Evolutionary conservation across 768 basidiomycete species (phyloP).

Genomic region (Tylopilus cervinicoccineus): DNA sequence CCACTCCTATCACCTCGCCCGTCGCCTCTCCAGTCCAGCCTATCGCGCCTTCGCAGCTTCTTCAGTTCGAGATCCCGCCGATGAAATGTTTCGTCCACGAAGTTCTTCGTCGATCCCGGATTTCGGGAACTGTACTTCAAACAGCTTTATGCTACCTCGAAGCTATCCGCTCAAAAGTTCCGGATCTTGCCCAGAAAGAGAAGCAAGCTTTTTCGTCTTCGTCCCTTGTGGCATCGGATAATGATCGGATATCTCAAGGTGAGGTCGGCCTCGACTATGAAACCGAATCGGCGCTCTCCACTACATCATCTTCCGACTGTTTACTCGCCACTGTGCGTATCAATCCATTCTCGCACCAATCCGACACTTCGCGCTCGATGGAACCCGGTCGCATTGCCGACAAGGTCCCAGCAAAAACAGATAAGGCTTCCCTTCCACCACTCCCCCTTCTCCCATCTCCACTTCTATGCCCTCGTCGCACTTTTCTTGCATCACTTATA

Average conservation of each 20-base stretch:
- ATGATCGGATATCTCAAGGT: constrained; percentile 40
- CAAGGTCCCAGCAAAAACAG: constrained; percentile 6
- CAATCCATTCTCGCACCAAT: constrained; percentile 24
- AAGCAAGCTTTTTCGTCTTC: constrained; percentile 40
- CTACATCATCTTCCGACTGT: constrained; percentile 19
- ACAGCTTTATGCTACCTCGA: constrained; percentile 87
- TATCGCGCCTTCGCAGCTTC: constrained; percentile 7
- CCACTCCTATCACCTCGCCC: constrained; percentile 28
- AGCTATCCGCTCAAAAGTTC: constrained; percentile 69
- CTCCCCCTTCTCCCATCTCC: constrained; percentile 63
- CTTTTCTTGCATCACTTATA: constrained; percentile 86
- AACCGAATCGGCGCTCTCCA: constrained; percentile 23
- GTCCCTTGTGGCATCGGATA: constrained; percentile 39
- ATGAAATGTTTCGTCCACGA: constrained; percentile 83
- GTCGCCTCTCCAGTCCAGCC: constrained; percentile 24
- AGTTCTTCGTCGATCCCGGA: constrained; percentile 81
- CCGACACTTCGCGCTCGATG: constrained; percentile 14
- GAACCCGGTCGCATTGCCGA: constrained; percentile 13
- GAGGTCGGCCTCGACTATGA: constrained; percentile 42
- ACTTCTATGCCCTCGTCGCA: constrained; percentile 81
- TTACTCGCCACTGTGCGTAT: constrained; percentile 44
- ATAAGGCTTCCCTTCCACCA: constrained; percentile 26
- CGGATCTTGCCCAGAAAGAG: constrained; percentile 55
- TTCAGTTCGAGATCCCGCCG: constrained; percentile 43
- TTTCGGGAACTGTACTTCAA: constrained; percentile 79